A percentile compares a stretch with the other conserved stretches of the same genome.
phyloP scores from a whole-genome alignment of 2,329 filamentous ascomycete species.

The Phyllosticta citriasiana region DNA sequence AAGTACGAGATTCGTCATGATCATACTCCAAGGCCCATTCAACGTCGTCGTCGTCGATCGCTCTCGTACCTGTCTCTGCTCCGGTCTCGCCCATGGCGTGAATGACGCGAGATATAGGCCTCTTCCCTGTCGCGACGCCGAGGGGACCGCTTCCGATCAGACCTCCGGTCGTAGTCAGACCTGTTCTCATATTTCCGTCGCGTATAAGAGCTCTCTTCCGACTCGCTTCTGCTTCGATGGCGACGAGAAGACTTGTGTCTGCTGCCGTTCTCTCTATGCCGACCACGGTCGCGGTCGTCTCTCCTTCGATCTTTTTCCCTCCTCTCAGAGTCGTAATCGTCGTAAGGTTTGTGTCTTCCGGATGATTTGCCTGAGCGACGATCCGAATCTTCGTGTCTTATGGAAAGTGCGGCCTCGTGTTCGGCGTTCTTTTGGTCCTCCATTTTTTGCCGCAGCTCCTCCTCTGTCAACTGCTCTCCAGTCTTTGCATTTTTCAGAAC shows the following conservation, averaged over 20 bases:
- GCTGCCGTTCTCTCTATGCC: slow-evolving; percentile 12
- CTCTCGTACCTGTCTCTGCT: background rate
- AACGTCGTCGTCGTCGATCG: background rate
- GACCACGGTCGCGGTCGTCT: slow-evolving; percentile 8
- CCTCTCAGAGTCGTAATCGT: slow-evolving; percentile 9
- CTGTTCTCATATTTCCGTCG: slow-evolving; percentile 5
- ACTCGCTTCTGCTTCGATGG: slow-evolving; percentile 11
- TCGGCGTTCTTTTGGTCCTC: slow-evolving; percentile 38
- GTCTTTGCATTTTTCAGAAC: slow-evolving; percentile 52
- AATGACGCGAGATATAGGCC: background rate
- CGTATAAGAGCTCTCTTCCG: slow-evolving; percentile 4
- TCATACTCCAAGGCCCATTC: background rate
- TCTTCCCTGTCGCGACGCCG: background rate
- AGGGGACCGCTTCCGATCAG: slow-evolving; percentile 3
- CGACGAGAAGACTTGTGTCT: slow-evolving; percentile 12
- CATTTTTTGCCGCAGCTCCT: slow-evolving; percentile 45
- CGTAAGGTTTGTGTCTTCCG: slow-evolving; percentile 1
- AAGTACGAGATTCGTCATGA: too few species aligned
- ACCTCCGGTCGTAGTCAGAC: slow-evolving; percentile 2
- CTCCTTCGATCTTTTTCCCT: slow-evolving; percentile 4
- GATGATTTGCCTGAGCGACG: slow-evolving; percentile 15
- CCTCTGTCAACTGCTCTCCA: slow-evolving; percentile 52
- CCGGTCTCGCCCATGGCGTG: background rate
- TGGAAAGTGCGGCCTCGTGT: slow-evolving; percentile 23
- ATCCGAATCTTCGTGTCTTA: slow-evolving; percentile 19